Evolutionary conservation across 257 asterid species (phyloP).

Genomic region (Ophiorrhiza pumila): DNA sequence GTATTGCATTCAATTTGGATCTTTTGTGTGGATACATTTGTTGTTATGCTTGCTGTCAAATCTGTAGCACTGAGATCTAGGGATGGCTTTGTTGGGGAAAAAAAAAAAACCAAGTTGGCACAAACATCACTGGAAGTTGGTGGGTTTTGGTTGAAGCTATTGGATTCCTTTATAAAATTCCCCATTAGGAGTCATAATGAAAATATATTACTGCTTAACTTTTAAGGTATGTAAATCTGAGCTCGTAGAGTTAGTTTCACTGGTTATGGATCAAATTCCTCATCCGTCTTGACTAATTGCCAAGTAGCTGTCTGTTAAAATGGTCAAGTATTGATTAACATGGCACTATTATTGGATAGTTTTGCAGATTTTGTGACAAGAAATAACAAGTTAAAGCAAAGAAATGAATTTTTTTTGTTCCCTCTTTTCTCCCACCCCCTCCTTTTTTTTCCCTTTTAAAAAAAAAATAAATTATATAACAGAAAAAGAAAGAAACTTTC

Average conservation of each 20-base stretch:
- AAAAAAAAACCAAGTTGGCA: background rate
- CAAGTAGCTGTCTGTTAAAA: background rate
- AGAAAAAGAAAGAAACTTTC: too few species aligned
- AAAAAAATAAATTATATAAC: too few species aligned
- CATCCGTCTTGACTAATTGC: background rate
- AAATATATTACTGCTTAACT: too few species aligned
- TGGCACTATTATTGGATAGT: background rate
- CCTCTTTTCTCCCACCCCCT: too few species aligned
- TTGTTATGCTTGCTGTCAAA: background rate
- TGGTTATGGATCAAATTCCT: background rate
- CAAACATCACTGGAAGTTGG: background rate
- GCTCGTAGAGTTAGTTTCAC: background rate
- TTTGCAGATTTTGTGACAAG: too few species aligned
- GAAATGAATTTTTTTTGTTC: too few species aligned
- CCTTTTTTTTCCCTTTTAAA: too few species aligned
- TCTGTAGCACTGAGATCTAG: background rate
- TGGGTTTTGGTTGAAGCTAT: background rate
- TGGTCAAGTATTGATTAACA: background rate
- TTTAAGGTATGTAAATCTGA: background rate
- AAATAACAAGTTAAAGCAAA: too few species aligned
- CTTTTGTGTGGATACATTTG: slow-evolving; percentile 5
- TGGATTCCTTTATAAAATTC: background rate
- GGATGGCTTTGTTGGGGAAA: background rate
- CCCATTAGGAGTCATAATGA: background rate
- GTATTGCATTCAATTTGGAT: slow-evolving; percentile 36